Evolutionary conservation across 116 monocot genomes (phyloP).

Genomic region (Phalaenopsis hybrid): DNA sequence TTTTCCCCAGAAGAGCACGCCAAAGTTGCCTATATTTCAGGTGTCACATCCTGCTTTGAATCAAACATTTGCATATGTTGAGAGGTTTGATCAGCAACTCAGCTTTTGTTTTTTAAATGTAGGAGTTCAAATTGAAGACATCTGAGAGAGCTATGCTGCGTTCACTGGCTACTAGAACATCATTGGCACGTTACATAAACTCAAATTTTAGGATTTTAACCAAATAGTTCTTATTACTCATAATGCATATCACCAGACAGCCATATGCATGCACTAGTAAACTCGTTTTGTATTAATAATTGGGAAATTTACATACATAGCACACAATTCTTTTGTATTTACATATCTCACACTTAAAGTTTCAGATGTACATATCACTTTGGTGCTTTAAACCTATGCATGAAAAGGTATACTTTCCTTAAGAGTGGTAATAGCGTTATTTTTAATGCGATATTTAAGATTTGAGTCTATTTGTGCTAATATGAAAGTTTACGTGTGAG

Average conservation of each 20-base stretch:
- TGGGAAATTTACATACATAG: no score
- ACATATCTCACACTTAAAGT: no score
- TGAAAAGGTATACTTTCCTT: no score
- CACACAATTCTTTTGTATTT: no score
- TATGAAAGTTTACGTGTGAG: no score
- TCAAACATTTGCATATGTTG: neutral
- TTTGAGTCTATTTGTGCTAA: no score
- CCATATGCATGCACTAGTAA: neutral
- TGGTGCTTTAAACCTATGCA: no score
- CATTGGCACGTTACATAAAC: constrained; percentile 15
- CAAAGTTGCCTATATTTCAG: constrained; percentile 44
- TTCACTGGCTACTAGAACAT: constrained; percentile 10
- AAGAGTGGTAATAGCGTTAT: no score
- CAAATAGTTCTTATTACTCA: neutral
- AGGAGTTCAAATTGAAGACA: constrained; percentile 63
- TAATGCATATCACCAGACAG: neutral
- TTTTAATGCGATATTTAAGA: no score
- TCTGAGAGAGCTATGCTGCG: constrained; percentile 43
- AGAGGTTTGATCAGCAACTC: neutral
- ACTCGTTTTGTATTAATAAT: neutral
- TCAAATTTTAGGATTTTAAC: neutral
- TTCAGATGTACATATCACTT: no score
- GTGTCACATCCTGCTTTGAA: constrained; percentile 12
- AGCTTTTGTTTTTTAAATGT: constrained; percentile 8
- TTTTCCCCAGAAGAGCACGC: constrained; percentile 48